Evolutionary conservation across 176 grass and related monocot species (phyloP), one percentile per base, ranked within the genome.

Genomic region (Ampelocalamus luodianensis): DNA sequence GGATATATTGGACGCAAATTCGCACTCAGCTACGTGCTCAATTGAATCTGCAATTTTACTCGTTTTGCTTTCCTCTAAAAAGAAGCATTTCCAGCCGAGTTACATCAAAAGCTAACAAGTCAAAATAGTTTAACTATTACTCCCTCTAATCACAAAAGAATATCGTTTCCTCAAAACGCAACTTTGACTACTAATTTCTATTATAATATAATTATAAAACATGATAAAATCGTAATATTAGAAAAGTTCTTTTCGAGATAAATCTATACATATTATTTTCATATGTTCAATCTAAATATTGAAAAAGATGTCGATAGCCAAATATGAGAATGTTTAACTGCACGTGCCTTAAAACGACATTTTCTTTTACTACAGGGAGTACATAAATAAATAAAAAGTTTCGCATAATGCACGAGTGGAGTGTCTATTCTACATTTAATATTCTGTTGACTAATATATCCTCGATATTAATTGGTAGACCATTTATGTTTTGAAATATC

Each of bases 381-480:
- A 45, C 3, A 3, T 45, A 45, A 14, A 63, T 63, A 63, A 29
- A 63, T n/a, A n/a, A 29, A 63, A 15, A 38, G 2, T 67, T 51
- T 53, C 23, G 27, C 18, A 76, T 6, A 36, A 60, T 42, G 36
- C 32, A 53, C 2, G 8, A 80, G 20, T 17, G 8, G 63, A 39
- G 1, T 68, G 48, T 79, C 74, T 3, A 79, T 39, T 84, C 48
- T 43, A 24, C 44, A 48, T 79, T 89, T 79, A 80, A 38, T 65
- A 37, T 22, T 42, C 51, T 24, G 46, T 48, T 82, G 49, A 59
- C 38, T 38, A 68, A 53, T 16, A 67, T 22, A 34, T 65, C 12
- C 13, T 16, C 26, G 22, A 22, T 8, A 54, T 68, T 36, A n/a
- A 54, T 17, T 36, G 36, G 26, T n/a, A 49, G 22, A 71, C 55